Percentiles rank a stretch among this genome's conserved stretches.
These are phyloP conservation scores for Hanseniaspora taiwanica DNA, from an alignment of 805 yeast genomes.

Conservation along the genomic window DNA sequence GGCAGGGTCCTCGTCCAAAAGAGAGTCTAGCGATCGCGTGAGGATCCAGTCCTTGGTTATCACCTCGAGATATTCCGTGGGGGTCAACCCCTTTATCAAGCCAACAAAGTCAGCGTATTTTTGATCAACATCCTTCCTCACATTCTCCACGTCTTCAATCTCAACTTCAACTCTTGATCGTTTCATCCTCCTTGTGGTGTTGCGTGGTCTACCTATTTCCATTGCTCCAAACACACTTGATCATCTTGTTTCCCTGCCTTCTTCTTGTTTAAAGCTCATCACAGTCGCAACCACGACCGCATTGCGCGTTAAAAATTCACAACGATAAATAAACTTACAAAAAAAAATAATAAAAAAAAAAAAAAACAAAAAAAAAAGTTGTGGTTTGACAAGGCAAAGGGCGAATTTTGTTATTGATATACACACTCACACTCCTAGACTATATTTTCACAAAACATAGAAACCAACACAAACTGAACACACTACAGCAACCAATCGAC, in stretches of 20 bases:
- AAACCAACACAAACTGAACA: not conserved
- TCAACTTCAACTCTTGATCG: slow-evolving; percentile 8
- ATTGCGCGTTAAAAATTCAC: no score
- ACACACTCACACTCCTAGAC: not conserved
- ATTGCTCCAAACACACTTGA: no score
- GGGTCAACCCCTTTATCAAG: slow-evolving; percentile 17
- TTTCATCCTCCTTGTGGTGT: slow-evolving; percentile 1
- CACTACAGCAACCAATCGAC: no score
- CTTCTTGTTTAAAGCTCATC: no score
- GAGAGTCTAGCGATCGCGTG: not conserved
- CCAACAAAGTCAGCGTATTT: slow-evolving; percentile 12
- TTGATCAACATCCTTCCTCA: not conserved
- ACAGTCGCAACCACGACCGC: no score
- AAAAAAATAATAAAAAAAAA: no score
- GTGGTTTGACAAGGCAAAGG: not conserved
- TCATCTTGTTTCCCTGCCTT: no score
- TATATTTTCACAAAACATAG: not conserved
- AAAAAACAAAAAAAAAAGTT: no score
- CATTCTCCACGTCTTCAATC: slow-evolving; percentile 1
- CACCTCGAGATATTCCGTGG: slow-evolving; percentile 18
- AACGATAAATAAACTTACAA: no score
- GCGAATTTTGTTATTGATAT: no score
- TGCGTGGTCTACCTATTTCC: no score
- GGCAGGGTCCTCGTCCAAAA: not conserved
- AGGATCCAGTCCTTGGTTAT: slow-evolving; percentile 6